Conservation (phyloP, 345 rosid genomes). For the Salix viminalis region DNA sequence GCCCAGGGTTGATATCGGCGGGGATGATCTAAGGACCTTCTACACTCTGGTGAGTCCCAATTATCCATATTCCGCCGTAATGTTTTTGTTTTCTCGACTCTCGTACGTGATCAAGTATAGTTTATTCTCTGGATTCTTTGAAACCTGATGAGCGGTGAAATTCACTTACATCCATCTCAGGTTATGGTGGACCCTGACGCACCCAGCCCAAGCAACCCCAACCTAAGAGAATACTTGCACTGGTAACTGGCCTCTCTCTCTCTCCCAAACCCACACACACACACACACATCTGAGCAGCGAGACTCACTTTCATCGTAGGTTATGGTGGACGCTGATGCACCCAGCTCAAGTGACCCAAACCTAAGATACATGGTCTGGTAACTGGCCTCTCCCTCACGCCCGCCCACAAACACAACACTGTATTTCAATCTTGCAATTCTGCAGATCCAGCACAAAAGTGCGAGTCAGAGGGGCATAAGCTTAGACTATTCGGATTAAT, state of each 20-base stretch:
- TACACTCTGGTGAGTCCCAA: constrained; percentile 47
- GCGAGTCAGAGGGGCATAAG: no score
- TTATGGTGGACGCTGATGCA: constrained; percentile 75
- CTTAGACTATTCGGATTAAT: no score
- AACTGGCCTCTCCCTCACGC: neutral
- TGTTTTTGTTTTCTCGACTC: no score
- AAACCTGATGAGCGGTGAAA: neutral
- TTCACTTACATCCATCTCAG: constrained; percentile 18
- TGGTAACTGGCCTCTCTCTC: constrained; percentile 33
- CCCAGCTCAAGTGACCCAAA: constrained; percentile 68
- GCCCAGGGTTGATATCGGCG: constrained; percentile 62
- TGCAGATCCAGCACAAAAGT: neutral
- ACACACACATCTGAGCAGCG: no score
- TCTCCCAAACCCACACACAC: neutral
- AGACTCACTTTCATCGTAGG: constrained; percentile 18
- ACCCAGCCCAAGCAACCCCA: constrained; percentile 69
- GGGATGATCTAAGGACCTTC: constrained; percentile 58
- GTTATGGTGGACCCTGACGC: constrained; percentile 81
- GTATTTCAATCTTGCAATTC: neutral
- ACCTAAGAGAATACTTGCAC: constrained; percentile 59
- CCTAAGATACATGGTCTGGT: constrained; percentile 63
- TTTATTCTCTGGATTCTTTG: neutral
- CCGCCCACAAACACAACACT: neutral
- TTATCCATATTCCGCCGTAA: neutral
- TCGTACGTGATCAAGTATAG: neutral